These are phyloP conservation scores for Auriscalpium orientale DNA, from an alignment of 768 basidiomycete genomes.

Conservation along the genomic window DNA sequence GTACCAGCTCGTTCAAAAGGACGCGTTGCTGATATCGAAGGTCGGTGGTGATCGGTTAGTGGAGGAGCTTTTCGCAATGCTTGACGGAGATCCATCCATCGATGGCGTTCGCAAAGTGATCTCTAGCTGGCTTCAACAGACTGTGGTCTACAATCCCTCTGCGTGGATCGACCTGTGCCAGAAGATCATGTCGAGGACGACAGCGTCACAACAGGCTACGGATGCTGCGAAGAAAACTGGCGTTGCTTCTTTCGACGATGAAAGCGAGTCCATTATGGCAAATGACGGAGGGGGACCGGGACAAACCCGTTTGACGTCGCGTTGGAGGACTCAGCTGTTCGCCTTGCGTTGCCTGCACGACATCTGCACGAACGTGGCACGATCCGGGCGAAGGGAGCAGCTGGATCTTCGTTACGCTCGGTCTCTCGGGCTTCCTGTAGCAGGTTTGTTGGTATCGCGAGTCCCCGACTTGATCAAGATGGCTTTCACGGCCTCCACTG, in stretches of 20 bases:
- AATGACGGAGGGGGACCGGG: conserved; percentile 32
- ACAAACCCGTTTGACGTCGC: conserved; percentile 50
- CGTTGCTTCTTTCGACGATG: conserved; percentile 67
- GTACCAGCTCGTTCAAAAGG: conserved; percentile 95
- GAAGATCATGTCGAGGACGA: conserved; percentile 91
- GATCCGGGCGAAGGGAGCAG: conserved; percentile 74
- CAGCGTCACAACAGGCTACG: conserved; percentile 69
- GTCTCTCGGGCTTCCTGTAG: conserved; percentile 44
- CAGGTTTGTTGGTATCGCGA: conserved; percentile 70
- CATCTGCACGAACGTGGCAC: conserved; percentile 70
- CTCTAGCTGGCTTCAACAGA: conserved; percentile 90
- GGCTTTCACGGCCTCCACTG: conserved; percentile 96
- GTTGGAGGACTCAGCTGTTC: conserved; percentile 96
- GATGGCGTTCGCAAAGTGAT: conserved; percentile 94
- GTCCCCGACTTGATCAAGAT: conserved; percentile 93
- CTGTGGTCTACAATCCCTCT: conserved; percentile 84
- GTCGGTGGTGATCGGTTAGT: conserved; percentile 91
- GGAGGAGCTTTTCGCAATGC: conserved; percentile 88
- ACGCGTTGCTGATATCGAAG: conserved; percentile 85
- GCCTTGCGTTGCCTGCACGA: conserved; percentile 87
- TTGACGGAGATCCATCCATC: conserved; percentile 91
- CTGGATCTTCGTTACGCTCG: conserved; percentile 70
- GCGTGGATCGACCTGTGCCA: conserved; percentile 99
- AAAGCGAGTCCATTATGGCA: conserved; percentile 76
- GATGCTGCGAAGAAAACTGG: conserved; percentile 49